Conservation (phyloP, 139 green algal species). For the Deuterostichococcus epilithicus region DNA sequence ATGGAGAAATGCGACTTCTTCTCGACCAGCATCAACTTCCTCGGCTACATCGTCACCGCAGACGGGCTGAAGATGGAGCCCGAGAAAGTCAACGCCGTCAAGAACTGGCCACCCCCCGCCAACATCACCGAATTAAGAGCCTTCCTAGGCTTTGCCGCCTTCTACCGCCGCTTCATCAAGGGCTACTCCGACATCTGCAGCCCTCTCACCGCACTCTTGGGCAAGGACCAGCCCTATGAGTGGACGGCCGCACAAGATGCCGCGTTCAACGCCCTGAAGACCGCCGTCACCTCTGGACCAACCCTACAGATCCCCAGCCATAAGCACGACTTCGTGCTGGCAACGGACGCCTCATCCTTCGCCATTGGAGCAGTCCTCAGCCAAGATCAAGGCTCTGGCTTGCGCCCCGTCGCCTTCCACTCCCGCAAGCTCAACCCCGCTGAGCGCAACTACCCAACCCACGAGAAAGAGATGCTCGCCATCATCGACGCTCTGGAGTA, state of each 20-base stretch:
- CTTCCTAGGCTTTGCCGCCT: constrained; percentile 34
- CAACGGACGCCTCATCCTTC: constrained; percentile 30
- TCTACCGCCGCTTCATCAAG: constrained; percentile 33
- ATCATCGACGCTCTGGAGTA: no score
- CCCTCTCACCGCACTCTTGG: constrained; percentile 3
- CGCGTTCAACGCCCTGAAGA: constrained; percentile 18
- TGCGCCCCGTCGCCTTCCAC: no score
- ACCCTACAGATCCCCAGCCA: background rate
- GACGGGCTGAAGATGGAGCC: constrained; percentile 13
- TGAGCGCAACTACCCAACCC: no score
- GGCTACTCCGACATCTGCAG: constrained; percentile 29
- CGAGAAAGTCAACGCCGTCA: constrained; percentile 10
- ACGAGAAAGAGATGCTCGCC: no score
- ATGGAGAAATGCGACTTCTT: constrained; percentile 45
- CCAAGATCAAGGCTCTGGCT: no score
- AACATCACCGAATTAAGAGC: constrained; percentile 12
- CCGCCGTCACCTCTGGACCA: background rate
- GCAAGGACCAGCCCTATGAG: background rate
- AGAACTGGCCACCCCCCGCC: constrained; percentile 18
- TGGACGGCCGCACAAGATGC: background rate
- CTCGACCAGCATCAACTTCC: constrained; percentile 25
- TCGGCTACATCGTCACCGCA: constrained; percentile 34
- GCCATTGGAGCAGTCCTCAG: constrained; percentile 18
- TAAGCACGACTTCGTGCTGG: background rate
- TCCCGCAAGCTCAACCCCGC: no score